Conservation (phyloP, 164 flowering plant genomes). For the Santalum album region DNA sequence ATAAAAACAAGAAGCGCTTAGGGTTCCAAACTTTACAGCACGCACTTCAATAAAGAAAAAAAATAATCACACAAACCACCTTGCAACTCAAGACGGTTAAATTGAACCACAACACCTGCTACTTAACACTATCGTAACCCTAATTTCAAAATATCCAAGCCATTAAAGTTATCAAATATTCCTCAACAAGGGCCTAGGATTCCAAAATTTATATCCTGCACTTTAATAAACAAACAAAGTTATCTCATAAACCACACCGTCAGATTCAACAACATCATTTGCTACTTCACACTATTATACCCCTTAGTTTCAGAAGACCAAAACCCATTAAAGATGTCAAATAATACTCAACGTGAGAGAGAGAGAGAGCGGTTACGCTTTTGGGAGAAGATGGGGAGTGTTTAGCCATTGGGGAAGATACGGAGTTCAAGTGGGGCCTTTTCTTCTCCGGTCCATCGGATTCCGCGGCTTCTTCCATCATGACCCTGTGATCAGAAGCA, state of each 20-base stretch:
- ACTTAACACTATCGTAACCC: too few species aligned
- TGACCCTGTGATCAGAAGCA: not conserved
- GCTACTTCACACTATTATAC: not conserved
- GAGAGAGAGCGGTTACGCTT: constrained; percentile 15
- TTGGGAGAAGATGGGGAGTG: constrained; percentile 20
- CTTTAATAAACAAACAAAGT: too few species aligned
- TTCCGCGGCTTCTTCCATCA: constrained; percentile 16
- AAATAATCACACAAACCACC: too few species aligned
- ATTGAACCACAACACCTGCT: too few species aligned
- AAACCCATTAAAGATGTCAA: not conserved
- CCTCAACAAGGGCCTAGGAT: not conserved
- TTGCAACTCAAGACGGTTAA: too few species aligned
- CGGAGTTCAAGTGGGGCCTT: constrained; percentile 20
- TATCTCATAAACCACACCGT: not conserved
- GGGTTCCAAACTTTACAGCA: too few species aligned
- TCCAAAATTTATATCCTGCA: not conserved
- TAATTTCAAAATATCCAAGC: too few species aligned
- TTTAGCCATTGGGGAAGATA: constrained; percentile 23
- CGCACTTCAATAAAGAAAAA: too few species aligned
- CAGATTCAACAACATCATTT: not conserved
- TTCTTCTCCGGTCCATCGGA: constrained; percentile 25
- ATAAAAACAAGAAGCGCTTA: too few species aligned
- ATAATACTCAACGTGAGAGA: not conserved
- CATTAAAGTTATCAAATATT: too few species aligned
- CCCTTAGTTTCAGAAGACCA: not conserved